phyloP scores from a whole-genome alignment of 2,329 filamentous ascomycete genomes.

The Microdochium trichocladiopsis region DNA sequence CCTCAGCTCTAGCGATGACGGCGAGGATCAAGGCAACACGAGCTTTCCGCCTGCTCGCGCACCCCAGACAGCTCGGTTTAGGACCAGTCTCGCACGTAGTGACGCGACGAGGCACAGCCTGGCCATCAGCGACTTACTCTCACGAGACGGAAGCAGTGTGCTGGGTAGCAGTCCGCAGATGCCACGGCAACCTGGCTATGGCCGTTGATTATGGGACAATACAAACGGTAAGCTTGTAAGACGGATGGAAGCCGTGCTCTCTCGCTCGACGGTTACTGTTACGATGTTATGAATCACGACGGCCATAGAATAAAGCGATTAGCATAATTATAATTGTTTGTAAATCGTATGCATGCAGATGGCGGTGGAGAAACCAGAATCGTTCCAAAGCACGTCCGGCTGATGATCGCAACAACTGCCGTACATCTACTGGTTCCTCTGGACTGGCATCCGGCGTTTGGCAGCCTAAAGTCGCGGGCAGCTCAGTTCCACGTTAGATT shows the following conservation, averaged over 20 bases:
- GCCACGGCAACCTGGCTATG: slow-evolving; percentile 21
- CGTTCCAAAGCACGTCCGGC: no score
- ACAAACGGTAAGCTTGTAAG: no score
- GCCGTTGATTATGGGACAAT: slow-evolving; percentile 3
- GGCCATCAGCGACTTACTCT: slow-evolving; percentile 49
- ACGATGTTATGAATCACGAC: no score
- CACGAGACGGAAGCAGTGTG: slow-evolving; percentile 50
- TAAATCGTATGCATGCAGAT: no score
- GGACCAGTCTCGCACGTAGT: slow-evolving; percentile 29
- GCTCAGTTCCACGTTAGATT: no score
- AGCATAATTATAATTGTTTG: slow-evolving; percentile 4
- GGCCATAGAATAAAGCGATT: background rate
- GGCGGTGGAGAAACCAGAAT: no score
- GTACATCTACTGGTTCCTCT: no score
- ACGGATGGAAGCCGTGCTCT: no score
- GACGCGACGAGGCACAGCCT: slow-evolving; percentile 42
- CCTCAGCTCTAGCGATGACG: slow-evolving; percentile 41
- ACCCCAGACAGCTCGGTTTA: slow-evolving; percentile 22
- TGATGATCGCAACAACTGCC: no score
- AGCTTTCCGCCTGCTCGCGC: slow-evolving; percentile 27
- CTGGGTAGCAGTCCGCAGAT: slow-evolving; percentile 47
- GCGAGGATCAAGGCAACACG: slow-evolving; percentile 25
- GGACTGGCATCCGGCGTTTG: no score
- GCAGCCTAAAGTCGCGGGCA: no score
- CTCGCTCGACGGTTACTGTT: no score